Evolutionary conservation across 1,284 basidiomycete genomes (phyloP).

Genomic region (Lentinula novae-zelandiae): DNA sequence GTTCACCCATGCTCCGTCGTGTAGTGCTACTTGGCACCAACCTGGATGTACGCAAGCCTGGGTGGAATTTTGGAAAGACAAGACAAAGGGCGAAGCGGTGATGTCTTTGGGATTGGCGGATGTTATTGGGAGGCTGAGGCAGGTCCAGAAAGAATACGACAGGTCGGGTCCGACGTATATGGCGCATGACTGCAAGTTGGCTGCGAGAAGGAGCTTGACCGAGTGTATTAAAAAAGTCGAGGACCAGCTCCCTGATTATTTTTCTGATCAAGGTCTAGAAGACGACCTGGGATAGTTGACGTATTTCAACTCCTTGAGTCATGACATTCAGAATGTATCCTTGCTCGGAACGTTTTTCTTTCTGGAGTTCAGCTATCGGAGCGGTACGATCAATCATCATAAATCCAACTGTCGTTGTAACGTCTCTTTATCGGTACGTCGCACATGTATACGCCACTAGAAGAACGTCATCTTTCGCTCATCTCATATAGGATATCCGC

Average conservation of each 20-base stretch:
- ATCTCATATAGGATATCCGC: background rate
- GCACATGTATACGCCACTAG: background rate
- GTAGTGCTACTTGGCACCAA: constrained; percentile 65
- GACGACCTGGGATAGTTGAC: background rate
- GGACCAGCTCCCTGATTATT: constrained; percentile 57
- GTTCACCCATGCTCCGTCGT: constrained; percentile 58
- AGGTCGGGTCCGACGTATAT: constrained; percentile 68
- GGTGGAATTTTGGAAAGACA: constrained; percentile 69
- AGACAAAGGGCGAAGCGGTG: constrained; percentile 55
- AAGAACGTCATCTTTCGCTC: background rate
- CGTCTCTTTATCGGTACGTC: too few species aligned
- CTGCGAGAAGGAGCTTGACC: constrained; percentile 49
- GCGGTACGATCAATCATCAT: too few species aligned
- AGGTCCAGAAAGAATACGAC: constrained; percentile 60
- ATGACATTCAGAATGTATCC: background rate
- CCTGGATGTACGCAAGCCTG: constrained; percentile 63
- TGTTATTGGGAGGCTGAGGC: constrained; percentile 55
- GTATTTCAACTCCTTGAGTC: background rate
- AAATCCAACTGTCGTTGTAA: too few species aligned
- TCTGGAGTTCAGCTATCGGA: background rate
- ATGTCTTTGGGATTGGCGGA: constrained; percentile 55
- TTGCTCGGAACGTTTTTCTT: background rate
- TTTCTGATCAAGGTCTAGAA: constrained; percentile 30
- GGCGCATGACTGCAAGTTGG: constrained; percentile 64
- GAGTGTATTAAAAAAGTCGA: constrained; percentile 52